Base-by-base conservation (phyloP, 805 yeast genomes). In the Teunomyces funiuensis region DNA sequence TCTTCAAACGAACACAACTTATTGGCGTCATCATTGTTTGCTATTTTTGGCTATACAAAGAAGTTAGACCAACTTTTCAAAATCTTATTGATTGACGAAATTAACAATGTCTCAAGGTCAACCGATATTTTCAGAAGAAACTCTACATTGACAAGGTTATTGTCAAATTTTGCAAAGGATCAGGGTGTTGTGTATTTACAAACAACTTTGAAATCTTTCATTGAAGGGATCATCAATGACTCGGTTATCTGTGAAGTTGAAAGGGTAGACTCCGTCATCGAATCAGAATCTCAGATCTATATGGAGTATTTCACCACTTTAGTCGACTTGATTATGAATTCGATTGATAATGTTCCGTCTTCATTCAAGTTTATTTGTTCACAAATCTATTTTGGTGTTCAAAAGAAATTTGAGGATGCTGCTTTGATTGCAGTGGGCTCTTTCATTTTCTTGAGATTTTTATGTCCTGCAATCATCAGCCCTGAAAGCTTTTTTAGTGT, bases 401-500 rank as follows among this genome's bases (percentile, higher is more conserved):
- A 73, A 20, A 61, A 64, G n/a, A 79, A 79, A 49, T 84, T 84
- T 51, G 81, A 77, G 28, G 84, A 83, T 28, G 75, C 83, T 33
- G 69, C 76, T 28, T 47, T 69, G 18, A 71, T 81, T 28, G 88
- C 95, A 1, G 84, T 88, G 19, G 96, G 97, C 0, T 89, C 96
- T 0, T 91, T 86, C 57, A 69, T 91, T 41, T 90, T 91, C 54
- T 69, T 91, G 50, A 67, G 96, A 42, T 80, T 84, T 47, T 74
- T 85, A 45, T 85, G 95, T 57, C 97, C 98, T 9, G 95, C 96
- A 0, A 82, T 90, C 51, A 90, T 90, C 10, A 81, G 88, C 25
- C 97, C 97, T 0, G 95, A 87, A 43, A 72, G 83, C 5, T 73
- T 61, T 42, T 65, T 70, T 37, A 63, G 58, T 33, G 52, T 66